Conservation (phyloP, 1,284 basidiomycete genomes). For the Macrocystidia cucumis region DNA sequence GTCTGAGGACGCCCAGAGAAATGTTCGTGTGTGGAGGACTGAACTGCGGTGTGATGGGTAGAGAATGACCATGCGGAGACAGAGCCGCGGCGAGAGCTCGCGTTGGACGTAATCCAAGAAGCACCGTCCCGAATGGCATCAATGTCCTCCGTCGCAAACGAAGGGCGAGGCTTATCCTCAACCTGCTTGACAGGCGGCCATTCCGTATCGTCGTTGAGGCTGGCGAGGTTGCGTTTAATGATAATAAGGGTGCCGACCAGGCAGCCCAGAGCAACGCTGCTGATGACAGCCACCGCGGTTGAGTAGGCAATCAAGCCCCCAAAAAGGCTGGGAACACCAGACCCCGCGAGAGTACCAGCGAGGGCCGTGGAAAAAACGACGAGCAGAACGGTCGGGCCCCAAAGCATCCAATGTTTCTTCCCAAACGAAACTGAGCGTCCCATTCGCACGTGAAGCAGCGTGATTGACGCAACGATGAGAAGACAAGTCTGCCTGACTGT, state of each 20-base stretch:
- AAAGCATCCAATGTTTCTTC: conserved; percentile 58
- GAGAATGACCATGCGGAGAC: conserved; percentile 66
- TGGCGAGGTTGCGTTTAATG: conserved; percentile 55
- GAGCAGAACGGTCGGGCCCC: conserved; percentile 51
- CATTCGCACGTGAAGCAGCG: conserved; percentile 61
- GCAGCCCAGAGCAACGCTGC: conserved; percentile 42
- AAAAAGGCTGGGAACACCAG: conserved; percentile 46
- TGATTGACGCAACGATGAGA: conserved; percentile 46
- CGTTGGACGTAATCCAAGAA: conserved; percentile 68
- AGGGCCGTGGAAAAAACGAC: conserved; percentile 46
- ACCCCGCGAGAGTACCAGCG: conserved; percentile 49
- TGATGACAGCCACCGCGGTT: conserved; percentile 40
- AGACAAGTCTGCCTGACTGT: conserved; percentile 61
- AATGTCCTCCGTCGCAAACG: conserved; percentile 60
- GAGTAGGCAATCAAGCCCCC: conserved; percentile 53
- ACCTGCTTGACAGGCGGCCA: conserved; percentile 47
- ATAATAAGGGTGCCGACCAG: conserved; percentile 50
- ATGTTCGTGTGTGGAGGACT: conserved; percentile 24
- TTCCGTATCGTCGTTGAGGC: conserved; percentile 39
- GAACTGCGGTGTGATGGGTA: conserved; percentile 43
- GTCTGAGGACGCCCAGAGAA: conserved; percentile 28
- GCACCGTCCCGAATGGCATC: conserved; percentile 61
- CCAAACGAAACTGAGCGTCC: conserved; percentile 64
- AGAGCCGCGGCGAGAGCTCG: conserved; percentile 47
- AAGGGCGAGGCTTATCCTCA: conserved; percentile 46